A percentile compares a stretch with the other conserved stretches of the same genome.
Evolutionary conservation across 2,329 filamentous ascomycete species (phyloP).

Genomic region (Aaosphaeria arxii): DNA sequence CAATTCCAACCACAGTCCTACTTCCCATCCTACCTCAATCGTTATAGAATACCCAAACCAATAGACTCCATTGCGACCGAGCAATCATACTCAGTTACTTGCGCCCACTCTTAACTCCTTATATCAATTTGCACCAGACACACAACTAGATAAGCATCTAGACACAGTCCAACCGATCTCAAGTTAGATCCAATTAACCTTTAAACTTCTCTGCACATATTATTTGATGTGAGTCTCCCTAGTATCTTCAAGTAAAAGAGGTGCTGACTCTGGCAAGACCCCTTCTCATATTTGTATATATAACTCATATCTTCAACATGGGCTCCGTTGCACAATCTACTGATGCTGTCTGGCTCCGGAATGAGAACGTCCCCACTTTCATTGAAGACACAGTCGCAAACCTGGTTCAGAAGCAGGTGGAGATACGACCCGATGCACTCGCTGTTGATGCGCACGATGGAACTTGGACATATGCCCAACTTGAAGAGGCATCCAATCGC

Average conservation of each 20-base stretch:
- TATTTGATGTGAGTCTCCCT: no score
- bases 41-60: slow-evolving; percentile 2
- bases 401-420: slow-evolving; percentile 10
- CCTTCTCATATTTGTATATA: no score
- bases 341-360: slow-evolving; percentile 11
- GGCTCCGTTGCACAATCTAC: slow-evolving; percentile 9
- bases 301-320: slow-evolving; percentile 1
- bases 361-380: slow-evolving; percentile 5
- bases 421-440: slow-evolving; percentile 9
- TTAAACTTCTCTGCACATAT: no score
- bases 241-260: no score
- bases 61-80: slow-evolving; percentile 1
- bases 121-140: no score
- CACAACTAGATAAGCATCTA: no score
- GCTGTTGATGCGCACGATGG: slow-evolving; percentile 27
- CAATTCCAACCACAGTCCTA: background rate
- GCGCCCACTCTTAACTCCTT: no score
- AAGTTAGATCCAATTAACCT: no score
- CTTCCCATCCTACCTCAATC: background rate
- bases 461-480: slow-evolving; percentile 7
- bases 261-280: no score
- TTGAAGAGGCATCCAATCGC: background rate
- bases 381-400: slow-evolving; percentile 13
- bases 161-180: no score
- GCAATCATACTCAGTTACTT: background rate